Evolutionary conservation across 176 grass and related monocot species (phyloP), one percentile per base, ranked within the genome.

Genomic region (Eragrostis nindensis): DNA sequence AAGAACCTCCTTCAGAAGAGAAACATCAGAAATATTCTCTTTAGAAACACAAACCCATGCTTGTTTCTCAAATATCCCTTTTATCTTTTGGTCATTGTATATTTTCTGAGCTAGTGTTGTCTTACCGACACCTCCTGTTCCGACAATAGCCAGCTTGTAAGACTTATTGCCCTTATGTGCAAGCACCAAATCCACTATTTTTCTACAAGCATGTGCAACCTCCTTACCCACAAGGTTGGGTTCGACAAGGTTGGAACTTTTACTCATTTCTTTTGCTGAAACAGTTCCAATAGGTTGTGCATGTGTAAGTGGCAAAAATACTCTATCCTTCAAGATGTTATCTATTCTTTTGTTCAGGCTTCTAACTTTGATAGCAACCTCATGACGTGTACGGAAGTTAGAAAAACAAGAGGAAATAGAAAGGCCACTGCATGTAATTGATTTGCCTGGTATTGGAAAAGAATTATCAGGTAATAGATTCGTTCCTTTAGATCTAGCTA

Each of bases 51-150:
- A 88, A 21, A 78, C 9, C 76, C 85, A 91, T 38, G 75, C 36
- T 1, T 17, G 68, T 24, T 53, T 32, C 7, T 63, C 18, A 29
- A 86, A 86, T 17, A 4, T 80, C 8, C 86, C 53, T 22, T 66
- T 49, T 5, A 83, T 5, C 42, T 26, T 61, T 8, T 21, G 48
- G 22, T 86, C 52, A 46, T 86, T 66, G 38, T 66, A 86, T 42
- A 86, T 26, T 62, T 86, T 82, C 57, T 79, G 88, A 77, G 89
- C 76, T 1, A 88, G 66, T 2, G 70, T 90, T 18, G 87, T 90
- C 38, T 91, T 91, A 3, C 87, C 87, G n/a, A 90, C 46, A 13
- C 87, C 87, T 26, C 74, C 82, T 61, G 5, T 86, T 22, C 88
- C 88, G 25, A 49, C 50, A 40, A 90, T 70, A 10, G 47, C 46